A percentile compares a stretch with the other conserved stretches of the same genome.
These are phyloP conservation scores for Salix purpurea DNA, from an alignment of 345 rosid genomes.

Conservation along the genomic window DNA sequence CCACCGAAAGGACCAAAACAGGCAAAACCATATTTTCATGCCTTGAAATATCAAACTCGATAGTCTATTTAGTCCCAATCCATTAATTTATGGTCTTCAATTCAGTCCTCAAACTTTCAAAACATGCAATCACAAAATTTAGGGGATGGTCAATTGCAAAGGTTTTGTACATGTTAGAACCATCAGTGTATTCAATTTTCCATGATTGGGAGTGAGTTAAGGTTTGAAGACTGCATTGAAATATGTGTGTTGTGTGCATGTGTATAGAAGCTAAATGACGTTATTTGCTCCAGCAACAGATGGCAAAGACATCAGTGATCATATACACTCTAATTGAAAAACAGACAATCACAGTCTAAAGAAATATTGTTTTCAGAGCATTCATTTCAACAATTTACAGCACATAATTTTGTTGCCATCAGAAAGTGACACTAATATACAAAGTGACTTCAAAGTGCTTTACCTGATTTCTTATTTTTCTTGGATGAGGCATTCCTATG, in stretches of 20 bases:
- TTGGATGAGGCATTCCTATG: constrained; percentile 27
- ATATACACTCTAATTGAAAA: not conserved
- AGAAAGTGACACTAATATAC: not conserved
- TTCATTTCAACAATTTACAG: not conserved
- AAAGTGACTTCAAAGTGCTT: not conserved
- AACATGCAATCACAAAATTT: not conserved
- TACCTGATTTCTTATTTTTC: constrained; percentile 47
- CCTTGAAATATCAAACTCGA: not conserved
- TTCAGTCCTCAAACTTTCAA: not conserved
- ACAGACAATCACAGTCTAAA: not conserved
- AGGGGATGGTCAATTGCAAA: not conserved
- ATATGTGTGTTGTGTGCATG: not conserved
- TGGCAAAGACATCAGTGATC: not conserved
- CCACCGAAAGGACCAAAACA: not conserved
- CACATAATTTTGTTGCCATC: not conserved
- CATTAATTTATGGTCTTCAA: not conserved
- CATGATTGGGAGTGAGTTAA: not conserved
- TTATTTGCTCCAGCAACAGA: not conserved
- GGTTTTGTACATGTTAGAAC: not conserved
- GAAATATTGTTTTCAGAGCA: not conserved
- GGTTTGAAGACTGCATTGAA: not conserved
- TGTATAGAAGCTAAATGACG: not conserved
- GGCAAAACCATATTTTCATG: not conserved
- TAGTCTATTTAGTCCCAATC: not conserved
- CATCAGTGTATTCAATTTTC: not conserved